Evolutionary conservation across 2,329 filamentous ascomycete genomes (phyloP).

Genomic region (Penicillium sp.): DNA sequence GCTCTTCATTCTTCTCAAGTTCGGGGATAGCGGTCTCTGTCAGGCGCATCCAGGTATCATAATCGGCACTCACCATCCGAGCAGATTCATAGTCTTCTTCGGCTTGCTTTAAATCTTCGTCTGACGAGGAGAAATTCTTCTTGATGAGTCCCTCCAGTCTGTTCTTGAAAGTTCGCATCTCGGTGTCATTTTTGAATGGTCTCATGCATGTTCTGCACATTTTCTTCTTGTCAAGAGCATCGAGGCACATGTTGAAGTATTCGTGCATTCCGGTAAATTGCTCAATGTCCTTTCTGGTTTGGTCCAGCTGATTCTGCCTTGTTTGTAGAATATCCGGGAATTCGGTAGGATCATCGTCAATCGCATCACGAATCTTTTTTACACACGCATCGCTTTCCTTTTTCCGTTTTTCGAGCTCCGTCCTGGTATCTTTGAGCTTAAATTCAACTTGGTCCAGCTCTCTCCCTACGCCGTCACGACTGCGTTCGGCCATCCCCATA

Average conservation of each 20-base stretch:
- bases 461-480: constrained; percentile 66
- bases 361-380: constrained; percentile 57
- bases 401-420: constrained; percentile 61
- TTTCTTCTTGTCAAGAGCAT: constrained; percentile 63
- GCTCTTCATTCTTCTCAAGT: constrained; percentile 60
- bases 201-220: constrained; percentile 74
- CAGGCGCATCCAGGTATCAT: constrained; percentile 71
- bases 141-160: constrained; percentile 59
- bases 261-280: constrained; percentile 64
- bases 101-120: constrained; percentile 59
- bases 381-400: constrained; percentile 61
- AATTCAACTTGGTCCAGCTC: constrained; percentile 75
- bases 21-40: constrained; percentile 65
- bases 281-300: constrained; percentile 60
- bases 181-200: constrained; percentile 57
- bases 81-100: constrained; percentile 61
- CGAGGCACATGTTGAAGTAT: constrained; percentile 67
- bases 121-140: constrained; percentile 54
- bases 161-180: constrained; percentile 60
- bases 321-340: constrained; percentile 52
- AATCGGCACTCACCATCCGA: constrained; percentile 61
- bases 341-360: constrained; percentile 49
- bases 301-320: constrained; percentile 49
- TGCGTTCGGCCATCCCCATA: constrained; percentile 62
- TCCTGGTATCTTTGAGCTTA: constrained; percentile 62